Evolutionary conservation across 768 basidiomycete genomes (phyloP).

Genomic region (Strobilomyces echinocephalus): DNA sequence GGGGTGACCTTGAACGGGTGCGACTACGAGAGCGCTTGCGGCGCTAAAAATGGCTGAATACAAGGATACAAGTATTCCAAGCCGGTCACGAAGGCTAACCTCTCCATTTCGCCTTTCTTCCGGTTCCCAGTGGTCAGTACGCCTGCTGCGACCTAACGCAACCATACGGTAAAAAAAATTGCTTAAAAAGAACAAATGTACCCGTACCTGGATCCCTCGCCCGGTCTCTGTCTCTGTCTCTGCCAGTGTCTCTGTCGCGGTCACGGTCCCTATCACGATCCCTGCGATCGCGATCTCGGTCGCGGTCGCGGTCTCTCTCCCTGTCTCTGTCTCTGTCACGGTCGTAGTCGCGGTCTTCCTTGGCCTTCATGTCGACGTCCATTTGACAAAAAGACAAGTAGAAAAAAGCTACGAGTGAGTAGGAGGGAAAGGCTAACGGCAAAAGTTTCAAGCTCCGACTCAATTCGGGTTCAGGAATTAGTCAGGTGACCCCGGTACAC

Average conservation of each 20-base stretch:
- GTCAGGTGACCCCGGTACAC: slow-evolving; percentile 23
- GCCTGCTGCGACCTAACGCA: slow-evolving; percentile 40
- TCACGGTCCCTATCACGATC: slow-evolving; percentile 44
- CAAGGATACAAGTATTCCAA: not conserved
- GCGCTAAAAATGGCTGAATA: slow-evolving; percentile 38
- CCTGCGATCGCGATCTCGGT: slow-evolving; percentile 36
- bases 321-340: slow-evolving; percentile 43
- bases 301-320: slow-evolving; percentile 33
- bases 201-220: slow-evolving; percentile 55
- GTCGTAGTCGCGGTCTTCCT: slow-evolving; percentile 71
- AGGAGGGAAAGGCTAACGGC: slow-evolving; percentile 9
- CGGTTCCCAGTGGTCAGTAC: slow-evolving; percentile 79
- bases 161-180: not conserved
- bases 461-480: not conserved
- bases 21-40: slow-evolving; percentile 66
- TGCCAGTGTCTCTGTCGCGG: slow-evolving; percentile 38
- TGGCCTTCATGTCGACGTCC: slow-evolving; percentile 81
- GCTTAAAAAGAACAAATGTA: not conserved
- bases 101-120: slow-evolving; percentile 71
- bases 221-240: slow-evolving; percentile 43
- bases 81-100: slow-evolving; percentile 37
- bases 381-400: slow-evolving; percentile 33
- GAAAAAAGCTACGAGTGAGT: slow-evolving; percentile 5
- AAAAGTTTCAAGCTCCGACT: slow-evolving; percentile 19
- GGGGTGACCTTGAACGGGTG: slow-evolving; percentile 59